Conservation (phyloP, 495 filamentous ascomycete genomes). For the Podospora appendiculata region DNA sequence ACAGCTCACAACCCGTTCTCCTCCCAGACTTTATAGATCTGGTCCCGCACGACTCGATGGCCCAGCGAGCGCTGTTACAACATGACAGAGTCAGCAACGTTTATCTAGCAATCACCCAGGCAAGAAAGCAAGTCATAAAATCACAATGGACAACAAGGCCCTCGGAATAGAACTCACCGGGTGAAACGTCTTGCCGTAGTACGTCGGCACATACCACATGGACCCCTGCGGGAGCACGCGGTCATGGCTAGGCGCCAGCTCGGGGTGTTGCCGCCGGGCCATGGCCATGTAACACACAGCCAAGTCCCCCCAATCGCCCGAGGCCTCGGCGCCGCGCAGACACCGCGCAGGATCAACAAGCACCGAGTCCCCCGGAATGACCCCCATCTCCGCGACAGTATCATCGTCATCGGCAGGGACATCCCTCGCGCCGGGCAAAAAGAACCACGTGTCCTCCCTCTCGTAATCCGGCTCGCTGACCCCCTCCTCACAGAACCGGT, state of each 20-base stretch:
- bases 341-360: constrained; percentile 26
- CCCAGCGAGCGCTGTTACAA: constrained; percentile 18
- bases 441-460: constrained; percentile 39
- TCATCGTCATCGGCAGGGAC: constrained; percentile 8
- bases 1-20: neutral
- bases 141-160: neutral
- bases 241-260: constrained; percentile 9
- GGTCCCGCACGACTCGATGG: constrained; percentile 25
- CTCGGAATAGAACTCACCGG: constrained; percentile 16
- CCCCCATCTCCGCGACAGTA: neutral
- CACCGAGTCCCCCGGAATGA: constrained; percentile 11
- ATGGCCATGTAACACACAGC: constrained; percentile 35
- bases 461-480: constrained; percentile 34
- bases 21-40: constrained; percentile 28
- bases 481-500: constrained; percentile 40
- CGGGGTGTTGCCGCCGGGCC: constrained; percentile 22
- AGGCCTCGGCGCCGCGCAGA: constrained; percentile 15
- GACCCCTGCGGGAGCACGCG: constrained; percentile 16
- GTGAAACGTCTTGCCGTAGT: constrained; percentile 39
- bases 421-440: constrained; percentile 34
- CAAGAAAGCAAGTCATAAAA: neutral
- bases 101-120: too few relatives aligned
- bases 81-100: neutral
- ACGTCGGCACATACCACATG: constrained; percentile 38
- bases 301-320: constrained; percentile 31